Base-by-base conservation (phyloP, 345 rosid species). In the Euphorbia peplus region DNA sequence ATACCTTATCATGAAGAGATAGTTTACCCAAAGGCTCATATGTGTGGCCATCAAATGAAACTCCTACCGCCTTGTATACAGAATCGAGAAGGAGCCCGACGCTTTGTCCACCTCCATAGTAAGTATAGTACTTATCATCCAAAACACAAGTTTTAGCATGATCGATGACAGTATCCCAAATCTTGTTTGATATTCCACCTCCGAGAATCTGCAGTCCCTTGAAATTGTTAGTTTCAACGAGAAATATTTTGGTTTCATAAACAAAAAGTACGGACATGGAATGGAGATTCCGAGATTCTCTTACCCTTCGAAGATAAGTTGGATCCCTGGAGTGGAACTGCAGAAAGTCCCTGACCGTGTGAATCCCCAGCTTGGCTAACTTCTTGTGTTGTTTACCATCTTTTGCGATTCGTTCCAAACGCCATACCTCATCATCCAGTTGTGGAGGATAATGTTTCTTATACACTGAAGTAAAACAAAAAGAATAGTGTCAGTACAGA, bases 361-460 rank as follows among this genome's bases (percentile, higher is more conserved):
- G 0, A 68, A 91, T 70, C 5, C 72, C 67, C 0, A 3, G 0
- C 9, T 37, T 5, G 5, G 75, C 75, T 69, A 95, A 46, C 64
- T 90, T 88, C 21, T 0, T 19, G 18, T 84, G 81, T 1, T 67
- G 76, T 48, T 50, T 67, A 0, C 99, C 90, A 0, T 76, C 90
- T 79, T 88, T 91, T 0, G 87, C 90, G 37, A 95, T 95, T 72
- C 66, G 88, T 26, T 83, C 80, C 39, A 95, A 57, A 47, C 97
- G 83, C 99, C 99, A 95, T 15, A 95, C 75, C 0, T 87, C 86
- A 50, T 87, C 92, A 9, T 19, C 12, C n/a, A 74, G 70, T n/a
- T 1, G 12, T 1, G 97, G 99, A 46, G 97, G 96, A 75, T 90
- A 8, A 73, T 88, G 96, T 73, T 95, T 95, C 75, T 58, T 76